Base-by-base conservation (phyloP, 192 early-diverging fungal genomes). In the Thamnidium elegans region DNA sequence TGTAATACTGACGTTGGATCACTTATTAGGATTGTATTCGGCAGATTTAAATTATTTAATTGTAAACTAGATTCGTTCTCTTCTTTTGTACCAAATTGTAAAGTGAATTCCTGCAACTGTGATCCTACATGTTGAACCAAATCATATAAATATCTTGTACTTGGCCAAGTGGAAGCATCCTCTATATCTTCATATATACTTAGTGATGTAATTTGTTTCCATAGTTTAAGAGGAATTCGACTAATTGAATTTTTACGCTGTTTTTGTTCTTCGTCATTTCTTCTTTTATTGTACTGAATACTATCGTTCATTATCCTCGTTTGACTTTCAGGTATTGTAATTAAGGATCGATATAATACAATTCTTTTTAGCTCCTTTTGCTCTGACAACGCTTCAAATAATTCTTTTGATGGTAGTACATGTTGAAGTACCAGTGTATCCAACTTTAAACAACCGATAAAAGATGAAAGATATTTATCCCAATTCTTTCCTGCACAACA, bases 51-150 rank as follows among this genome's bases (percentile, higher is more conserved):
- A 9, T 39, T 39, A 10, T 1, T 39, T 39, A 6, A 10, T 10
- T 39, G 36, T 6, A 39, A 39, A 39, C 36, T 39, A 3, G 9
- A 9, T 6, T 39, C 36, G 32, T 56, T 56, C 31, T 56, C n/a
- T 30, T 56, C 55, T 34, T 15, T 19, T 56, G 55, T 56, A 14
- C 55, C 55, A 56, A 56, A 56, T 8, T 36, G 15, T 30, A 56
- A 34, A 39, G 55, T 36, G 2, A 56, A 39, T 17, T 32, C 15
- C 1, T 56, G n/a, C n/a, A 56, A 39, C 9, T 39, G 31, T 36
- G 7, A 34, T 36, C 34, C 55, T 34, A 56, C 34, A 39, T 34
- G 55, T 39, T 56, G 31, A 11, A 34, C 30, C 31, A 56, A 39
- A 9, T 56, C 34, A 20, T 56, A 30, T 9, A 56, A 17, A 30